Conservation (phyloP, 257 asterid species). For the Ligustrum vulgare region DNA sequence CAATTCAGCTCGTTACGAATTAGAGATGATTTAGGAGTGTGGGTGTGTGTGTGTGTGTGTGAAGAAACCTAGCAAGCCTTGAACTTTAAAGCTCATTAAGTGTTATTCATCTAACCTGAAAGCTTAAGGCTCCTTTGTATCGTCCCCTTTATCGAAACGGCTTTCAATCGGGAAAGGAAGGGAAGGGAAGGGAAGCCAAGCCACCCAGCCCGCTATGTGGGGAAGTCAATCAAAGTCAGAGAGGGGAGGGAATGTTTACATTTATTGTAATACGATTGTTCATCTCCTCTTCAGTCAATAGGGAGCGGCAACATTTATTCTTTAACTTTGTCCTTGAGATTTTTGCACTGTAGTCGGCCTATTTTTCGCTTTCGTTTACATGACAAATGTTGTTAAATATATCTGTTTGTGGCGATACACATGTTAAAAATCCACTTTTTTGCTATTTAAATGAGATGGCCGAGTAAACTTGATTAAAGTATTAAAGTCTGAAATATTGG, state of each 20-base stretch:
- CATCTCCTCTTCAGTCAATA: background rate
- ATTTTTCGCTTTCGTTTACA: background rate
- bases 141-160: too few species aligned
- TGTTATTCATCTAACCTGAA: background rate
- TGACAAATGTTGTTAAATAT: background rate
- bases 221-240: too few species aligned
- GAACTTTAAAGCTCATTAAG: background rate
- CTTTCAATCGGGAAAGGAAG: too few species aligned
- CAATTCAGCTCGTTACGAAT: background rate
- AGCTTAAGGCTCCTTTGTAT: too few species aligned
- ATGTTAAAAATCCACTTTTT: background rate
- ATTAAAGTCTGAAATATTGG: background rate
- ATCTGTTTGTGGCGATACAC: background rate
- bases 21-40: background rate
- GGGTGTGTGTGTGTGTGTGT: background rate
- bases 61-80: background rate
- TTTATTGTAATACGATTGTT: too few species aligned
- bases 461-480: background rate
- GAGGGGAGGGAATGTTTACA: too few species aligned
- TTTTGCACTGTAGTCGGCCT: background rate
- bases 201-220: too few species aligned
- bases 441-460: background rate
- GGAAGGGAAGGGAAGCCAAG: too few species aligned
- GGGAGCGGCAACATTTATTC: background rate
- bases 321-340: background rate